These are phyloP conservation scores for Axilococcus clingmanii DNA, from an alignment of 139 green algal species.

Conservation along the genomic window DNA sequence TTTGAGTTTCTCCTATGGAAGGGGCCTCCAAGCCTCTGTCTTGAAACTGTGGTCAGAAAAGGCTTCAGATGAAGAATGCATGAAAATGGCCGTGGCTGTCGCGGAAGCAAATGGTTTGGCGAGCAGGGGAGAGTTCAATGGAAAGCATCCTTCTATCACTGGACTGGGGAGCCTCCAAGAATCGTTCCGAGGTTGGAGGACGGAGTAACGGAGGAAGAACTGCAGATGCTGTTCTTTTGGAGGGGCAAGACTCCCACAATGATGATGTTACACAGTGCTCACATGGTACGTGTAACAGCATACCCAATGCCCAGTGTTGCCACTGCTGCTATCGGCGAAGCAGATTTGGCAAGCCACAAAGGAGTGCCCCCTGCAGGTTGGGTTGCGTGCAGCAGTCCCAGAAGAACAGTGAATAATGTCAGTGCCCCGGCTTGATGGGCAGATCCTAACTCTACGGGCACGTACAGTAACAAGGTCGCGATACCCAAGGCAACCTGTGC, in stretches of 20 bases:
- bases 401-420: slow-evolving; percentile 74
- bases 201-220: no score
- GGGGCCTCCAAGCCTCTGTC: slow-evolving; percentile 76
- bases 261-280: no score
- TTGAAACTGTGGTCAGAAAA: slow-evolving; percentile 37
- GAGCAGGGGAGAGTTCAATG: slow-evolving; percentile 30
- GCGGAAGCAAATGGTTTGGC: slow-evolving; percentile 50
- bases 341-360: background rate
- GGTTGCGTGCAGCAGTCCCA: slow-evolving; percentile 73
- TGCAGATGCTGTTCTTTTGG: no score
- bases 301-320: slow-evolving; percentile 3
- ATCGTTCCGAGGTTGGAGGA: slow-evolving; percentile 42
- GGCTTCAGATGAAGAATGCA: slow-evolving; percentile 17
- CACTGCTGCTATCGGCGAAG: background rate
- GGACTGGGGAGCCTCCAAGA: slow-evolving; percentile 32
- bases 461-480: slow-evolving; percentile 77
- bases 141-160: slow-evolving; percentile 44
- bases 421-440: slow-evolving; percentile 82
- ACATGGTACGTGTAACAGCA: no score
- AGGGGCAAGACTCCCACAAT: no score
- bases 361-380: slow-evolving; percentile 10
- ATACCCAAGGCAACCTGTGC: slow-evolving; percentile 67
- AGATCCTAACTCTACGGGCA: slow-evolving; percentile 75
- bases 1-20: slow-evolving; percentile 89
- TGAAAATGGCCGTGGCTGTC: slow-evolving; percentile 35